Evolutionary conservation across 441 rosid genomes (phyloP), one percentile per base, ranked within the genome.

Genomic region (Breynia disticha): DNA sequence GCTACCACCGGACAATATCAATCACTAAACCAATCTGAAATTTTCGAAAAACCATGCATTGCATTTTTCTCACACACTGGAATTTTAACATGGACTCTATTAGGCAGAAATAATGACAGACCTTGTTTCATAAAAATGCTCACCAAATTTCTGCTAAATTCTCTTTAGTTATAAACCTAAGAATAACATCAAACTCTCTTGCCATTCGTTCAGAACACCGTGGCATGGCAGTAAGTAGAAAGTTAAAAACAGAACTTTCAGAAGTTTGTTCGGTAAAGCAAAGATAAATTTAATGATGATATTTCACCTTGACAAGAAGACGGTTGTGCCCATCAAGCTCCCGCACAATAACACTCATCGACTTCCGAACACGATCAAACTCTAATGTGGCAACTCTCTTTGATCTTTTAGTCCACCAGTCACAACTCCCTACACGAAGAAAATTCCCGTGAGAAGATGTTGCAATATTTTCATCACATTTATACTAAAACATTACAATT

Each of bases 281-380:
- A 19, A 12, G 19, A 55, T 32, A 28, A 45, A 48, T 15, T 19
- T 57, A 38, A 57, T 14, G 14, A 48, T 22, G 16, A 46, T 8
- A 37, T 45, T 16, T 70, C 73, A 89, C 97, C 88, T 90, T 86
- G 18, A 82, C 87, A 22, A 90, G 90, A 48, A 90, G 88, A 49
- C 80, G 71, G 56, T 78, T 90, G n/a, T 66, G 53, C 56, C 87
- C 89, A 43, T 74, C 62, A 19, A 83, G 75, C 67, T 79, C 80
- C 20, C 74, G 60, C 24, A 80, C 89, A 54, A 86, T 82, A 64
- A 84, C 81, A 64, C 97, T 79, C 89, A 82, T 86, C n/a, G 97
- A 82, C 70, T 86, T 86, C 15, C 94, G 80, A 48, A 79, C 58
- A 18, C 89, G 87, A 69, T 86, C 97, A 73, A 90, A 86, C 75